phyloP scores from a whole-genome alignment of 257 asterid species.

The Thymus quinquecostatus region DNA sequence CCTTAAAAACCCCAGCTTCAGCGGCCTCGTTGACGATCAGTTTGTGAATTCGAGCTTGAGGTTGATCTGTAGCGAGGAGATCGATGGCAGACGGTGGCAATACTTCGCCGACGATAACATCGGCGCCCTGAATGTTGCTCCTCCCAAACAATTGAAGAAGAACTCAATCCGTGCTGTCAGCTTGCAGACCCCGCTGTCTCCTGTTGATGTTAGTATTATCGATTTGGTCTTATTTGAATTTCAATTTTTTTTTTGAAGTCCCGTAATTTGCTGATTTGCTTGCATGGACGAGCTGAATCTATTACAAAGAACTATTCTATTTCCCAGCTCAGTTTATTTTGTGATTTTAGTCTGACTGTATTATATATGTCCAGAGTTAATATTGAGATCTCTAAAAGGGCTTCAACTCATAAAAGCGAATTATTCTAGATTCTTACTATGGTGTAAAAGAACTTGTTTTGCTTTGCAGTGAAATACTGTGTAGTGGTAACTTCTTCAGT shows the following conservation, averaged over 20 bases:
- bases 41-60: conserved; percentile 75
- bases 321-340: neutral
- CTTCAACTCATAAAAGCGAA: conserved; percentile 2
- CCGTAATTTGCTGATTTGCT: conserved; percentile 4
- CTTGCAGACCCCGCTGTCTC: conserved; percentile 76
- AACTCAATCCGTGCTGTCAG: conserved; percentile 73
- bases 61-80: conserved; percentile 87
- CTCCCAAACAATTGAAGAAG: conserved; percentile 59
- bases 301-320: too few species aligned
- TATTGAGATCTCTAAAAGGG: conserved; percentile 9
- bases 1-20: conserved; percentile 50
- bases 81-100: conserved; percentile 87
- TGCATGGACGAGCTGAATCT: conserved; percentile 21
- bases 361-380: neutral
- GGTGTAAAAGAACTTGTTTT: neutral
- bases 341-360: neutral
- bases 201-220: conserved; percentile 61
- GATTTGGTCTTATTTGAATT: neutral
- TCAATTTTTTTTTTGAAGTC: neutral
- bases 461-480: neutral
- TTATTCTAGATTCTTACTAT: neutral
- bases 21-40: conserved; percentile 65
- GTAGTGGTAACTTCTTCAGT: neutral
- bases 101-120: conserved; percentile 61
- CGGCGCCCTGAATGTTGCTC: conserved; percentile 29